Evolutionary conservation across 306 rosid genomes (phyloP).

Genomic region (Lathyrus aphaca): DNA sequence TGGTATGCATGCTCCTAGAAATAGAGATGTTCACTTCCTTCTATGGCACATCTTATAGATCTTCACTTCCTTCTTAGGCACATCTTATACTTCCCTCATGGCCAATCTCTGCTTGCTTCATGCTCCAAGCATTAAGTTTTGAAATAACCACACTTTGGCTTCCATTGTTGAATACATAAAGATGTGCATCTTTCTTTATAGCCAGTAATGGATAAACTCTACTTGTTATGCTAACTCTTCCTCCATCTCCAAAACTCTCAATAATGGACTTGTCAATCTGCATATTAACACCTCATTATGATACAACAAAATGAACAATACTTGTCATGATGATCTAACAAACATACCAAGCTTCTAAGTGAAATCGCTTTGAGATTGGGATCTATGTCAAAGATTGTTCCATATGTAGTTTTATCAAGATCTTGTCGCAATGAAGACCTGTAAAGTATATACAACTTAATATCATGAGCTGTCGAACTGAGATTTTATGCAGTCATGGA

Average conservation of each 20-base stretch:
- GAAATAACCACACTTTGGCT: conserved; percentile 44
- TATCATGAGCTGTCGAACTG: neutral
- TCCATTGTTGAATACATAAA: conserved; percentile 68
- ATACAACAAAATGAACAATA: neutral
- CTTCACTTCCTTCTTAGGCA: conserved; percentile 14
- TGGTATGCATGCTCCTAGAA: too few relatives aligned
- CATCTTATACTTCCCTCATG: conserved; percentile 27
- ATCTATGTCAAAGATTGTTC: conserved; percentile 56
- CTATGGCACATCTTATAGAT: neutral
- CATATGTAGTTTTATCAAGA: conserved; percentile 61
- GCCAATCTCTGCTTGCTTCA: conserved; percentile 54
- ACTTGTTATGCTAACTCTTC: conserved; percentile 61
- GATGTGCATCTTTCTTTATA: conserved; percentile 51
- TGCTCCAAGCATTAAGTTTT: conserved; percentile 64
- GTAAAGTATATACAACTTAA: conserved; percentile 21
- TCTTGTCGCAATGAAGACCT: conserved; percentile 66
- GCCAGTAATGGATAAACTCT: conserved; percentile 75
- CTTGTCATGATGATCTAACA: neutral
- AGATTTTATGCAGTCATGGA: neutral
- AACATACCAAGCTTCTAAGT: conserved; percentile 67
- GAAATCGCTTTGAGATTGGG: conserved; percentile 49
- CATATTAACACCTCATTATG: conserved; percentile 21
- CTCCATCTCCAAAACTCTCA: conserved; percentile 77
- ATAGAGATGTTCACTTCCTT: neutral
- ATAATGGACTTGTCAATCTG: conserved; percentile 78